Evolutionary conservation across 1,284 basidiomycete species (phyloP), one percentile per base, ranked within the genome.

Genomic region (Tilletia caries): DNA sequence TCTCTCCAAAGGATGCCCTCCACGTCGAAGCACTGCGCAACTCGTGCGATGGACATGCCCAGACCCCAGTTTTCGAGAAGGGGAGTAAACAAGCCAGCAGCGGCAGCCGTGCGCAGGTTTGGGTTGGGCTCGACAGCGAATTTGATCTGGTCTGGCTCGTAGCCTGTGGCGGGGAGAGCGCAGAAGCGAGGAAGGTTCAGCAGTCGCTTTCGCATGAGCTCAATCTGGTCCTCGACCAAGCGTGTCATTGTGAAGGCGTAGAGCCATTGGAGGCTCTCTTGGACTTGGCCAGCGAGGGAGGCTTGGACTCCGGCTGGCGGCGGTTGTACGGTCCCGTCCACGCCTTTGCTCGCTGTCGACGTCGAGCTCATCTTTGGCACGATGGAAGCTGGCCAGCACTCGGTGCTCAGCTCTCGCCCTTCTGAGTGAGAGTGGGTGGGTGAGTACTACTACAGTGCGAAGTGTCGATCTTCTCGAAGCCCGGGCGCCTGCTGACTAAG

Each of bases 231-330:
- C 10, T 20, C 32, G 13, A 62, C 58, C 15, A 62, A 2, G 32
- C 58, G 58, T 3, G 58, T 62, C 29, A 62, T 25, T 29, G 58
- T 62, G 58, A 62, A 62, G 12, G 58, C 58, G 18, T 62, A 37
- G 1, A 37, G 32, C 58, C 58, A 62, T 37, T 37, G 58, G 4
- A 62, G 32, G 1, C 29, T 34, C 3, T 32, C 29, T 33, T 33
- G 20, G 33, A 62, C 29, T 29, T 62, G 58, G 23, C 29, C 23
- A 4, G 52, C 52, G 52, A 54, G 52, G 37, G 10, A 41, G 37
- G 37, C 37, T 41, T 41, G 37, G 15, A 15, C 37, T 41, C 37
- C 37, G 8, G 37, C 2, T 41, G 37, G 37, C 37, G 8, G 37
- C 2, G 37, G 37, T 10, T 6, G 37, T 6, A 15, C 1, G 37